A percentile compares a stretch with the other conserved stretches of the same genome.
Conservation (phyloP, 148 eudicot genomes). For the Chenopodium formosanum region DNA sequence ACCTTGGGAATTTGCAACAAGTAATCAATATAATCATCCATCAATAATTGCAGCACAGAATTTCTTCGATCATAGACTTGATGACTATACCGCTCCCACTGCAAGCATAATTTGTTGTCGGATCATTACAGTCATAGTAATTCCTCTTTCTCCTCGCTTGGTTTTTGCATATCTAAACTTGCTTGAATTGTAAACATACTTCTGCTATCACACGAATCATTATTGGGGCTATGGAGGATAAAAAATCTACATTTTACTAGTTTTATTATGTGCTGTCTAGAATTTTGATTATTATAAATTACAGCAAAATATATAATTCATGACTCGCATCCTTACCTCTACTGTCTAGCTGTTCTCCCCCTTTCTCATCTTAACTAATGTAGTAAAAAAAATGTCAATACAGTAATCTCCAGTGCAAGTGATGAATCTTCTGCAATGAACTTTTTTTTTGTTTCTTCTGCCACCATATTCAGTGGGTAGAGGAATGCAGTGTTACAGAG, state of each 20-base stretch:
- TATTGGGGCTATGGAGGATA: neutral
- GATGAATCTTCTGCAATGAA: neutral
- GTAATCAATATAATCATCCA: slow-evolving; percentile 39
- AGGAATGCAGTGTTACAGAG: neutral
- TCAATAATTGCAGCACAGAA: slow-evolving; percentile 35
- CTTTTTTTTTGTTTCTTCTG: neutral
- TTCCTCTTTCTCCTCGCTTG: slow-evolving; percentile 26
- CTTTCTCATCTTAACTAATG: neutral
- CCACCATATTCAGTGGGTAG: neutral
- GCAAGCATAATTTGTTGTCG: slow-evolving; percentile 63
- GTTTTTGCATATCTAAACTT: neutral
- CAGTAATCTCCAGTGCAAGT: neutral
- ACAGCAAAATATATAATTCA: neutral
- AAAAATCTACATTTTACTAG: neutral
- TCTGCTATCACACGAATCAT: neutral
- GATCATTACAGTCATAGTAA: slow-evolving; percentile 57
- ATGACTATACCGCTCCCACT: slow-evolving; percentile 45
- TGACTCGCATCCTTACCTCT: neutral
- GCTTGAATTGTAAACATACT: neutral
- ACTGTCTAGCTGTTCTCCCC: neutral
- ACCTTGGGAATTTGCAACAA: slow-evolving; percentile 58
- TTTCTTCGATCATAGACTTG: slow-evolving; percentile 44
- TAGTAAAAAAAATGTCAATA: neutral
- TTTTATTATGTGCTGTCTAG: neutral
- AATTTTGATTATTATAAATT: neutral